Conservation (phyloP, 306 rosid species). For the Acacia melanoxylon region DNA sequence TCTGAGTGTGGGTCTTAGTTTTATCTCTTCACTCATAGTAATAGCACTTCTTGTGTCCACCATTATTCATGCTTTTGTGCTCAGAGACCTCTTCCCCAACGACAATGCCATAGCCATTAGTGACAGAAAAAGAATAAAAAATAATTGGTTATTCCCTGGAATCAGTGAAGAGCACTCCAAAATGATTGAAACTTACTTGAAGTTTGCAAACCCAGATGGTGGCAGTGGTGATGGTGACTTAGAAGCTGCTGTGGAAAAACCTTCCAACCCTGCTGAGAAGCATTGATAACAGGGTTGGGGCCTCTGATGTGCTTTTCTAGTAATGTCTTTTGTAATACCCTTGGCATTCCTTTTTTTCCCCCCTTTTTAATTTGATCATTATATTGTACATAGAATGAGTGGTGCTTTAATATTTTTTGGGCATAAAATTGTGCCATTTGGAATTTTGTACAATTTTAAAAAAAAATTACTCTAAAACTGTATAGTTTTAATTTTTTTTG, state of each 20-base stretch:
- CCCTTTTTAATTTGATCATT: too few species aligned
- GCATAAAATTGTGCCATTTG: too few species aligned
- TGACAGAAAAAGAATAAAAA: conserved; percentile 53
- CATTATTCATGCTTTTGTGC: conserved; percentile 70
- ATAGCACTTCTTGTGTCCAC: conserved; percentile 54
- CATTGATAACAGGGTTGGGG: neutral
- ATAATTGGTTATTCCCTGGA: conserved; percentile 56
- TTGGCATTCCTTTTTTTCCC: too few species aligned
- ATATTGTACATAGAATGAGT: too few species aligned
- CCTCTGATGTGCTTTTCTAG: neutral
- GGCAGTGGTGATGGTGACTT: conserved; percentile 17
- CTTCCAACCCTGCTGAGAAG: conserved; percentile 2
- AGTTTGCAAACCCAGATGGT: conserved; percentile 44
- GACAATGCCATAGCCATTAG: conserved; percentile 94
- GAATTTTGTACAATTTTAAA: too few species aligned
- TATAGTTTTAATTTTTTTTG: too few species aligned
- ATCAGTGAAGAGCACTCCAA: conserved; percentile 51
- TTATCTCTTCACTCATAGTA: conserved; percentile 56
- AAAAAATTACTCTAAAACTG: too few species aligned
- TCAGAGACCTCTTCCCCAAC: conserved; percentile 79
- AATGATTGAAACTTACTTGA: conserved; percentile 69
- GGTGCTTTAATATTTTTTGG: too few species aligned
- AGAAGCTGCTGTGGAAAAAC: conserved; percentile 40
- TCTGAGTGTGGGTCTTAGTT: conserved; percentile 50
- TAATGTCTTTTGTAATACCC: too few species aligned